Evolutionary conservation across 306 rosid genomes (phyloP).

Genomic region (Lathyrus sativus): DNA sequence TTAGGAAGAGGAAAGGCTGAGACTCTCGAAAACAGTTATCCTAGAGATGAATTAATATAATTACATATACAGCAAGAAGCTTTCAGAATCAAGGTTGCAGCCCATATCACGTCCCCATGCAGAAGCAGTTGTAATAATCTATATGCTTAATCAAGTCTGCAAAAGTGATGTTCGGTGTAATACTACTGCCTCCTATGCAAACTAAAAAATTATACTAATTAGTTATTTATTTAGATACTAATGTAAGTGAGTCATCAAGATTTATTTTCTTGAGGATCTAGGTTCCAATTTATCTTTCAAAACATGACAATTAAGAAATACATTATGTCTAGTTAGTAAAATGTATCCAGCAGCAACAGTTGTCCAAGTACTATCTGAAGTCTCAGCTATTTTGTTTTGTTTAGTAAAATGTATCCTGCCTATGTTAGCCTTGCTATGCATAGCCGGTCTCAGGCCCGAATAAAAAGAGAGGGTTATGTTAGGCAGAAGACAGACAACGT

Average conservation of each 20-base stretch:
- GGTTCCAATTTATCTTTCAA: constrained; percentile 3
- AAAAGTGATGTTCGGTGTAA: not conserved
- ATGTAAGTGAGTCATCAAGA: constrained; percentile 8
- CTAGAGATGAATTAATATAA: not conserved
- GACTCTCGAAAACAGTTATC: too few species aligned
- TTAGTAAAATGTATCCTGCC: too few species aligned
- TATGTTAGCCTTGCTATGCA: too few species aligned
- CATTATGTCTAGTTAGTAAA: not conserved
- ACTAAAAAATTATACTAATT: not conserved
- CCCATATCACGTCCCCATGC: not conserved
- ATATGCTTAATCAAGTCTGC: not conserved
- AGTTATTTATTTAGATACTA: constrained; percentile 4
- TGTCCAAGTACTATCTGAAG: constrained; percentile 9
- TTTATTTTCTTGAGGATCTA: not conserved
- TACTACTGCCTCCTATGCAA: not conserved
- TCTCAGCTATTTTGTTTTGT: not conserved
- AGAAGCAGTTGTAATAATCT: not conserved
- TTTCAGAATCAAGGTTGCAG: constrained; percentile 9
- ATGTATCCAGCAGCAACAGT: constrained; percentile 22
- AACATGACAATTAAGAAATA: not conserved
- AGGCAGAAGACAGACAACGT: too few species aligned
- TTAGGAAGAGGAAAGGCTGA: too few species aligned
- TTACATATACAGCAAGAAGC: not conserved
- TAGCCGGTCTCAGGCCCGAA: too few species aligned
- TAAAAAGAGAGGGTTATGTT: too few species aligned